These are phyloP conservation scores for Leonotis leonurus DNA, from an alignment of 257 asterid species.

Conservation along the genomic window DNA sequence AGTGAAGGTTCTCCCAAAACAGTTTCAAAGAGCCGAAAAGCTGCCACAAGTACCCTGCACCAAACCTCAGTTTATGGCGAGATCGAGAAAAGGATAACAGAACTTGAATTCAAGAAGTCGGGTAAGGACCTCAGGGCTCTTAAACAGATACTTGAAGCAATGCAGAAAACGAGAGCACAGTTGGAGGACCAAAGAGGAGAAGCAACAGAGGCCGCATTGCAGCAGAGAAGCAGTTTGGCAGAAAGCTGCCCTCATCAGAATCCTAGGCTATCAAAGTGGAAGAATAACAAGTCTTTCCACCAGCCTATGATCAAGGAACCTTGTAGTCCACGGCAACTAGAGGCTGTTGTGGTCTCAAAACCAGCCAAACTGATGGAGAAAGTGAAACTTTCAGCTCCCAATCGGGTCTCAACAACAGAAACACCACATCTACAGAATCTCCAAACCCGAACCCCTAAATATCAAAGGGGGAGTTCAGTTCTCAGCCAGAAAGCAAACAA, in stretches of 20 bases:
- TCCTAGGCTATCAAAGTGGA: slow-evolving; percentile 22
- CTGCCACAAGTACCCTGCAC: too few relatives aligned
- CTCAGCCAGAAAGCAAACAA: slow-evolving; percentile 29
- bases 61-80: slow-evolving; percentile 69
- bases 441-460: slow-evolving; percentile 19
- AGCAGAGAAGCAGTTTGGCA: too few relatives aligned
- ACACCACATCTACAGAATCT: slow-evolving; percentile 31
- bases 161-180: slow-evolving; percentile 66
- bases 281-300: slow-evolving; percentile 15
- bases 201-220: too few relatives aligned
- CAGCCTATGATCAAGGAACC: slow-evolving; percentile 28
- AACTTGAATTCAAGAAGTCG: slow-evolving; percentile 68
- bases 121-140: slow-evolving; percentile 92
- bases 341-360: too few relatives aligned
- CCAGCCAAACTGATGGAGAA: too few relatives aligned
- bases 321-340: too few relatives aligned
- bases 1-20: slow-evolving; percentile 33
- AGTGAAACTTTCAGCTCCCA: too few relatives aligned
- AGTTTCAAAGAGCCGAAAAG: slow-evolving; percentile 30
- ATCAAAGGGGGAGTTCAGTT: slow-evolving; percentile 29
- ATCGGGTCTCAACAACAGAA: slow-evolving; percentile 11
- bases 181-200: too few relatives aligned
- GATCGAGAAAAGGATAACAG: slow-evolving; percentile 75
- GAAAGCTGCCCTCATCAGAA: slow-evolving; percentile 20
- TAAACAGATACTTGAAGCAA: slow-evolving; percentile 78